phyloP scores from a whole-genome alignment of 2,329 filamentous ascomycete species.

The Helotiales sp. region DNA sequence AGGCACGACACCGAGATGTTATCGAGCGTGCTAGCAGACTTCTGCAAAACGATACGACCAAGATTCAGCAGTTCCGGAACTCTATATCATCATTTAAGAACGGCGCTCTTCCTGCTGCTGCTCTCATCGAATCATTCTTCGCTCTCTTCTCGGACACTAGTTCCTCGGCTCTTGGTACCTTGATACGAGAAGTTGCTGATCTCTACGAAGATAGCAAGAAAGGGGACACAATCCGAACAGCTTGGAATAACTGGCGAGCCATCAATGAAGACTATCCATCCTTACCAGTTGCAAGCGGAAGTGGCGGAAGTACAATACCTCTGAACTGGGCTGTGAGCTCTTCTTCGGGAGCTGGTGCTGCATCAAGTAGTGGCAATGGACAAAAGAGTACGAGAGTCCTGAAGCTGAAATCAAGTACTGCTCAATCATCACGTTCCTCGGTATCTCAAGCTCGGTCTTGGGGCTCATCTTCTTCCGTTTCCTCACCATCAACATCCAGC shows the following conservation, averaged over 20 bases:
- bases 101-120: conserved; percentile 66
- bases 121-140: conserved; percentile 86
- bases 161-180: conserved; percentile 78
- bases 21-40: conserved; percentile 82
- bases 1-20: conserved; percentile 78
- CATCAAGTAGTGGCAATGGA: conserved; percentile 37
- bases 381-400: conserved; percentile 58
- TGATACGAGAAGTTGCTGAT: conserved; percentile 89
- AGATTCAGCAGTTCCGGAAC: conserved; percentile 74
- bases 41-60: conserved; percentile 72
- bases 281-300: conserved; percentile 71
- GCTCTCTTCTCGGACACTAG: conserved; percentile 77
- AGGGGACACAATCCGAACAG: conserved; percentile 70
- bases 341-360: conserved; percentile 17
- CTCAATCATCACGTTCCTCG: conserved; percentile 63
- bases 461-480: conserved; percentile 41
- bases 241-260: conserved; percentile 94
- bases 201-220: conserved; percentile 84
- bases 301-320: conserved; percentile 38
- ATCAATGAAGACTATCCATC: conserved; percentile 96
- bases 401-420: conserved; percentile 68
- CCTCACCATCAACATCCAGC: conserved; percentile 36
- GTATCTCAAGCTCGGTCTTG: conserved; percentile 58
- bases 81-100: conserved; percentile 78
- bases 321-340: conserved; percentile 34